Evolutionary conservation across 495 filamentous ascomycete genomes (phyloP), one percentile per base, ranked within the genome.

Genomic region (Penicillium chermesinum): DNA sequence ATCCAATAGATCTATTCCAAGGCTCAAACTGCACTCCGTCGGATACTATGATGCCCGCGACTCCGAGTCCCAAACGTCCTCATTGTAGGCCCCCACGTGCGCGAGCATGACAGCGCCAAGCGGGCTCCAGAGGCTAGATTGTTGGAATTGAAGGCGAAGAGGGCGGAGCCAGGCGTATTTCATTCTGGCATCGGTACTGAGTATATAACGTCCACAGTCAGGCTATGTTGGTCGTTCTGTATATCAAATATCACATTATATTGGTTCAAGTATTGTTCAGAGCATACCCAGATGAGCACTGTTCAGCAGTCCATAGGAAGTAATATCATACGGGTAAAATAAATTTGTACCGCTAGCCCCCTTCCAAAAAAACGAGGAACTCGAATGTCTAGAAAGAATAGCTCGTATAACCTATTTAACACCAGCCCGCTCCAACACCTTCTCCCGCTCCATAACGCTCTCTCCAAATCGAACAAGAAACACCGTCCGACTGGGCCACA

Each of bases 401-500:
- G 34, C 17, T 13, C n/a, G 6, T 14, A 22, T 9, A 17, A 27
- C 20, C 60, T 66, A 73, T 69, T 73, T 76, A 25, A 72, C 61
- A 6, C 72, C 71, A 3, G 66, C 59, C 39, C 74, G 59, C 56
- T 75, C 77, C 44, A 85, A 57, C 37, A 83, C 76, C 55, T 85
- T 85, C 80, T 97, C 93, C 65, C 93, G 72, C 75, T 96, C 90
- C 72, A 97, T 77, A 22, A 96, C 89, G 60, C 85, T 85, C 41
- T 84, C 80, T 46, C 84, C 81, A 68, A 98, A 98, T 62, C 89
- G 85, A 41, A 98, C 80, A 62, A 98, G 70, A 70, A 96, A 97
- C 17, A 97, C 90, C 49, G 93, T 98, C 69, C 90, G 88, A 34
- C 86, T 85, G 0, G 93, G 93, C 88, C 89, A 96, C 84, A 96